Conservation (phyloP, 441 rosid genomes). For the Isatis lusitanica region DNA sequence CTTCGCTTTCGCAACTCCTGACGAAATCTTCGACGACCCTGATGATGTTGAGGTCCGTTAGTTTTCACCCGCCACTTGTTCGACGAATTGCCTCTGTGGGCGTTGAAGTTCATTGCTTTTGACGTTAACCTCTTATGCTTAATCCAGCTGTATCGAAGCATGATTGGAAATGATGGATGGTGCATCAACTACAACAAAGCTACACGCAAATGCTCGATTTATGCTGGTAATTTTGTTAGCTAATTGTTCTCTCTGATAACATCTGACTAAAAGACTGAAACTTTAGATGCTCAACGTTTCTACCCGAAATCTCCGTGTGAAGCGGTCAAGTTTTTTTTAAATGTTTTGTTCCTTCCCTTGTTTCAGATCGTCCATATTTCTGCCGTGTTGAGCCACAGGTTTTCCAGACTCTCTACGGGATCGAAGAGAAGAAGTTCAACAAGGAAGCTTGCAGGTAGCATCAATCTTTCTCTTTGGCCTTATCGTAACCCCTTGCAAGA, state of each 20-base stretch:
- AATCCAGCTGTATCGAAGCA: constrained; percentile 66
- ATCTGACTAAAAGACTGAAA: background rate
- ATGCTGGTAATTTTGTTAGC: constrained; percentile 45
- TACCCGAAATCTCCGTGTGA: background rate
- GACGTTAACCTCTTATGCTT: background rate
- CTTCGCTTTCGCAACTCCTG: constrained; percentile 64
- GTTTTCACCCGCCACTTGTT: constrained; percentile 38
- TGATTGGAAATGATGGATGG: constrained; percentile 84
- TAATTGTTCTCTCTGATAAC: background rate
- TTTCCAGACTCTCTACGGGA: constrained; percentile 56
- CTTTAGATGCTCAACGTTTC: background rate
- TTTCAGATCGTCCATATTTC: constrained; percentile 72
- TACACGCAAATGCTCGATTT: constrained; percentile 84
- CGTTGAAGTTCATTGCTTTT: background rate
- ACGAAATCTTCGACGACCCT: constrained; percentile 67
- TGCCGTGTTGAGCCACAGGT: constrained; percentile 78
- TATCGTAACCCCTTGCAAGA: background rate
- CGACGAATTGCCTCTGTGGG: constrained; percentile 36
- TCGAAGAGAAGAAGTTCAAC: constrained; percentile 63
- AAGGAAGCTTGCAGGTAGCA: constrained; percentile 65
- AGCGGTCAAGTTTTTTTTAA: background rate
- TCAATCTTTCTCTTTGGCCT: background rate
- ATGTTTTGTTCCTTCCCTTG: background rate
- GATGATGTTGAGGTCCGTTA: constrained; percentile 56
- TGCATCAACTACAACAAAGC: constrained; percentile 64